phyloP scores from a whole-genome alignment of 1,139 yeast species.

The Maudiozyma humilis region DNA sequence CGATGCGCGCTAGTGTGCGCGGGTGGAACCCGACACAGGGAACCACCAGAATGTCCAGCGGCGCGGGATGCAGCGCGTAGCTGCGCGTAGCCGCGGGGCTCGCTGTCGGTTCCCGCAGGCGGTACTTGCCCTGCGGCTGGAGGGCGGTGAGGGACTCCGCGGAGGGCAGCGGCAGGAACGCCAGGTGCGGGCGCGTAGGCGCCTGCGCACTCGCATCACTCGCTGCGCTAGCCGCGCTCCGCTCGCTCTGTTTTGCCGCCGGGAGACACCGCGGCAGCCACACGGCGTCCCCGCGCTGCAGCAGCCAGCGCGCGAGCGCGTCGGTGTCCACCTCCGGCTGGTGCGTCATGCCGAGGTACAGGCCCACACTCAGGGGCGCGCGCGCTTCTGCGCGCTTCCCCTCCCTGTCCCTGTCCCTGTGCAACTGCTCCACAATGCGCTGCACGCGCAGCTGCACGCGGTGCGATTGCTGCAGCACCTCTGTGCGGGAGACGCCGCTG shows the following conservation, averaged over 20 bases:
- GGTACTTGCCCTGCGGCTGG: constrained; percentile 60
- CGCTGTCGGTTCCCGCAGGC: constrained; percentile 57
- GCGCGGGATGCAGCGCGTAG: constrained; percentile 16
- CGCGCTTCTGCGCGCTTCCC: not conserved
- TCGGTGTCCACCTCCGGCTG: constrained; percentile 26
- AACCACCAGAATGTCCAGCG: constrained; percentile 60
- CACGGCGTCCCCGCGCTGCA: constrained; percentile 8
- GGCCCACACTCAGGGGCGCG: constrained; percentile 16
- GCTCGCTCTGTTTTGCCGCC: not conserved
- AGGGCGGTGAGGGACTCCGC: constrained; percentile 40
- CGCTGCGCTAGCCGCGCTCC: constrained; percentile 8
- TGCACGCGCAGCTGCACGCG: constrained; percentile 8
- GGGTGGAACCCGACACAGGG: constrained; percentile 80
- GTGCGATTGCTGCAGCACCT: constrained; percentile 14
- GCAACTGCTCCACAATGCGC: constrained; percentile 4
- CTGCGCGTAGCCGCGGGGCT: constrained; percentile 17
- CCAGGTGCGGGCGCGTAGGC: constrained; percentile 37
- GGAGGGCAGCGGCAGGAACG: constrained; percentile 46
- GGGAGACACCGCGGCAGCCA: constrained; percentile 24
- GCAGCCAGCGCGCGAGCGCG: constrained; percentile 17
- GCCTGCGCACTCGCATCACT: constrained; percentile 18
- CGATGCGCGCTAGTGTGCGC: constrained; percentile 49
- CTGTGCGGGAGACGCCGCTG: constrained; percentile 7
- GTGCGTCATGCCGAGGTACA: constrained; percentile 29
- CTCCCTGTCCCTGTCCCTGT: too few species aligned